Percentiles rank a stretch among this genome's conserved stretches.
These are phyloP conservation scores for Boletus reticuloceps DNA, from an alignment of 768 basidiomycete genomes.

Conservation along the genomic window DNA sequence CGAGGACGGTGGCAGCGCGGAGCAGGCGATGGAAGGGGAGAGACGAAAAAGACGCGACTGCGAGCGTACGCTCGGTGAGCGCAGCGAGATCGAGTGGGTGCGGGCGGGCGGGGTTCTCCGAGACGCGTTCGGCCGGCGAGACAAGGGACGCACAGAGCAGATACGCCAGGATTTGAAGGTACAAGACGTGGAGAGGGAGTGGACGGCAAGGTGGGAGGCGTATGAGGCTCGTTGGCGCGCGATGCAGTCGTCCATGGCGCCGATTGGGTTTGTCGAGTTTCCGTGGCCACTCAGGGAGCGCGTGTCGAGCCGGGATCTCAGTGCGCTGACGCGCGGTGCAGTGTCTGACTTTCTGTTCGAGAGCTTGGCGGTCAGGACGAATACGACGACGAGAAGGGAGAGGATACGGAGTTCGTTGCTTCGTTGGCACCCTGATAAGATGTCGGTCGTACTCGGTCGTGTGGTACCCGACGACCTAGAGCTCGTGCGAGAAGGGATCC, in stretches of 20 bases:
- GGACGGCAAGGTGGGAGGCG: slow-evolving; percentile 44
- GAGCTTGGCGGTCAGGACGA: slow-evolving; percentile 40
- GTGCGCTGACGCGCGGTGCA: slow-evolving; percentile 36
- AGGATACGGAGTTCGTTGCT: slow-evolving; percentile 58
- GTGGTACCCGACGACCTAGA: slow-evolving; percentile 45
- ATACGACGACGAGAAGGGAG: slow-evolving; percentile 45
- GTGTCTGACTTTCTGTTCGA: slow-evolving; percentile 54
- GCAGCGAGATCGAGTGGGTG: slow-evolving; percentile 60
- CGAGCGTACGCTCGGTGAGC: slow-evolving; percentile 43
- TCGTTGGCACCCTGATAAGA: slow-evolving; percentile 70
- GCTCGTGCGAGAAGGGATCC: slow-evolving; percentile 45
- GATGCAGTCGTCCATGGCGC: slow-evolving; percentile 30
- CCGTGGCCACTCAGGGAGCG: slow-evolving; percentile 55
- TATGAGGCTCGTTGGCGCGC: slow-evolving; percentile 54
- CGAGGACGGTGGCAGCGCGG: neutral
- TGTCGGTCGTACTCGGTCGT: slow-evolving; percentile 41
- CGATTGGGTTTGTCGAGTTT: slow-evolving; percentile 48
- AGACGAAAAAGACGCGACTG: slow-evolving; percentile 21
- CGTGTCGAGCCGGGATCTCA: slow-evolving; percentile 18
- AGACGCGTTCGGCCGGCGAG: slow-evolving; percentile 47
- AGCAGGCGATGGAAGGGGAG: slow-evolving; percentile 11
- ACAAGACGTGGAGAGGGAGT: slow-evolving; percentile 40
- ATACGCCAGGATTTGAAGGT: slow-evolving; percentile 47
- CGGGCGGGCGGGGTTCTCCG: slow-evolving; percentile 55
- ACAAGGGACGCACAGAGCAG: slow-evolving; percentile 46